Percentiles rank a stretch among this genome's conserved stretches.
Conservation (phyloP, 345 rosid genomes). For the Rhodomyrtus tomentosa region DNA sequence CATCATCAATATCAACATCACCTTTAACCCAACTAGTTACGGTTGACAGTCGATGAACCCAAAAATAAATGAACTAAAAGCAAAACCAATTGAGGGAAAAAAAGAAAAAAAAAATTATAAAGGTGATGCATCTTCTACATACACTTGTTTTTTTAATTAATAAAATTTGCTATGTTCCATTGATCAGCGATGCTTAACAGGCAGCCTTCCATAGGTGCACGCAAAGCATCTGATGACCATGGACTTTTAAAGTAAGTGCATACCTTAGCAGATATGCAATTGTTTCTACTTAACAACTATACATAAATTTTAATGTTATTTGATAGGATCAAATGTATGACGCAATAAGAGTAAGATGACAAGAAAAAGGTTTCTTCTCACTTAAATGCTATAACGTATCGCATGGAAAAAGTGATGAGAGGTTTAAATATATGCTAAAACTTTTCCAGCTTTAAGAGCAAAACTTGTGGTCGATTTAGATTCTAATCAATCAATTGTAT, state of each 20-base stretch:
- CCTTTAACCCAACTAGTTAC: too few relatives aligned
- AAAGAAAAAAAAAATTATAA: too few relatives aligned
- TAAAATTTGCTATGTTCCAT: not conserved
- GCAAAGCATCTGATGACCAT: not conserved
- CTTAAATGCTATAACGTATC: not conserved
- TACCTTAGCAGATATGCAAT: not conserved
- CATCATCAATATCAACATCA: too few relatives aligned
- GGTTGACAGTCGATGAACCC: too few relatives aligned
- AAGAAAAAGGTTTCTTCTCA: not conserved
- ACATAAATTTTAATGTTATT: not conserved
- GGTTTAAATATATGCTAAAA: not conserved
- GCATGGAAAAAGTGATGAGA: not conserved
- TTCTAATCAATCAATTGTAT: not conserved
- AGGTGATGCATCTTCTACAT: not conserved
- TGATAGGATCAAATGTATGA: not conserved
- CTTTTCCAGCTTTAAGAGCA: not conserved
- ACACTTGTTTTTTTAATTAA: not conserved
- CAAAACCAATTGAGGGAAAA: too few relatives aligned
- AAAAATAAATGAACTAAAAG: too few relatives aligned
- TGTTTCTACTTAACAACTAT: not conserved
- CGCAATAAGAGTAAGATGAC: not conserved
- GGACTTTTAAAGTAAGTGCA: not conserved
- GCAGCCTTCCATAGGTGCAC: not conserved
- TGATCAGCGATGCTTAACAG: not conserved
- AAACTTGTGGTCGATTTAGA: not conserved